Evolutionary conservation across 768 basidiomycete genomes (phyloP), one percentile per base, ranked within the genome.

Genomic region (Tylopilus vinaceipallidus): DNA sequence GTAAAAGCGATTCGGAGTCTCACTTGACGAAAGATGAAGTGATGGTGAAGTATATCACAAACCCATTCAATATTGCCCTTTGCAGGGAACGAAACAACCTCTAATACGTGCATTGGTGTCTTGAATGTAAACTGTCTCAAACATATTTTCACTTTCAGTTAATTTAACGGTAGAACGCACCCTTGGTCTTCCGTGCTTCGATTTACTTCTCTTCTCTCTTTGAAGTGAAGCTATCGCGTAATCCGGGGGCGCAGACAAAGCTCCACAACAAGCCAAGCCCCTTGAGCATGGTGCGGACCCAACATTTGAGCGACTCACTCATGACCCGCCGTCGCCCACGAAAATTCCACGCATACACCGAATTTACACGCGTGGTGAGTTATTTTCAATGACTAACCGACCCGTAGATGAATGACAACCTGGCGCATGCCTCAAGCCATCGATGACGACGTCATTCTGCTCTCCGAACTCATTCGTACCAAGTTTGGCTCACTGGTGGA

Each of bases 361-460:
- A 14, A 14, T 6, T 32, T 32, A 32, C 32, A 14, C 32, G 32
- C 32, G 2, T 13, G 32, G 32, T 32, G 14, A 13, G 32, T 11
- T 2, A 10, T 11, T 14, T 10, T 14, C 14, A 8, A 10, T 13
- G 12, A 32, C 14, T 13, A 32, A 10, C 11, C 14, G 32, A n/a
- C n/a, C n/a, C n/a, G n/a, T n/a, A 32, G 12, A 32, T 10, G 6
- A 11, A 10, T 29, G 6, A n/a, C 12, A 6, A 6, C 27, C 27
- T 29, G 27, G n/a, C 27, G n/a, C n/a, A n/a, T 29, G 27, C n/a
- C n/a, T n/a, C 47, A 81, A 73, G 75, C 79, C 0, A 53, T 59
- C 1, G 66, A 75, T 52, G 82, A 86, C 55, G 79, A 83, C 47
- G 60, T 82, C 1, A 71, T 88, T 14, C 84, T 83, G 0, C 73